phyloP scores from a whole-genome alignment of 2,329 filamentous ascomycete genomes.

The Aspergillus pseudotamarii region DNA sequence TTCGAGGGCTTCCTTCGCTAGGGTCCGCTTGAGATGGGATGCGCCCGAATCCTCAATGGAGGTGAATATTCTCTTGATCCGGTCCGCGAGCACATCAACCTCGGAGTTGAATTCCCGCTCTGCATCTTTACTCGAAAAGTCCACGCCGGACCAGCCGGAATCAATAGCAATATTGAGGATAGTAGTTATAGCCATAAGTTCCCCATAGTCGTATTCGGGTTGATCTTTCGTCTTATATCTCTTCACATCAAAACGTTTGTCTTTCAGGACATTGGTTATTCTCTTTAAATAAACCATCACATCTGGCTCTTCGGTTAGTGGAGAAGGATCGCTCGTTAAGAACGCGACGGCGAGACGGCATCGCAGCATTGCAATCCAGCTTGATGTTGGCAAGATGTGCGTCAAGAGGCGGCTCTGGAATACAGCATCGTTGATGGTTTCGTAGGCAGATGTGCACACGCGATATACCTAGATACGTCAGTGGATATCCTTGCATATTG shows the following conservation, averaged over 20 bases:
- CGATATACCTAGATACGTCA: slow-evolving; percentile 29
- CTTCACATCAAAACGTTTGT: slow-evolving; percentile 37
- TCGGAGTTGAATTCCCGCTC: slow-evolving; percentile 66
- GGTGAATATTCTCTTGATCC: slow-evolving; percentile 59
- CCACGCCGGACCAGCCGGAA: slow-evolving; percentile 53
- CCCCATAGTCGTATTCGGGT: slow-evolving; percentile 60
- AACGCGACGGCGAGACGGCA: slow-evolving; percentile 44
- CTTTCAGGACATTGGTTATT: slow-evolving; percentile 32
- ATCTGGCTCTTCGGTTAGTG: slow-evolving; percentile 30
- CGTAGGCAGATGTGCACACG: slow-evolving; percentile 30
- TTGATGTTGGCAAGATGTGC: slow-evolving; percentile 42
- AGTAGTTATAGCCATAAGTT: slow-evolving; percentile 65
- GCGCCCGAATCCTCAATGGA: slow-evolving; percentile 76
- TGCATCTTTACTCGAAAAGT: slow-evolving; percentile 34
- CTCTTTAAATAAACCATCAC: slow-evolving; percentile 33
- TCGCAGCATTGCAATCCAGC: slow-evolving; percentile 42
- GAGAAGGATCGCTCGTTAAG: slow-evolving; percentile 30
- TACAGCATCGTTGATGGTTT: slow-evolving; percentile 40
- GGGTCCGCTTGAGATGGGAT: slow-evolving; percentile 69
- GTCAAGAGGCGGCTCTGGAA: slow-evolving; percentile 45
- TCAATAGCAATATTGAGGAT: slow-evolving; percentile 78
- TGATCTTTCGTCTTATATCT: slow-evolving; percentile 25
- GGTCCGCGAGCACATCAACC: slow-evolving; percentile 67
- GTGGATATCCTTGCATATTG: slow-evolving; percentile 5
- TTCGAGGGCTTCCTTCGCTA: slow-evolving; percentile 77